phyloP scores from a whole-genome alignment of 73 alveolate species.

The Effrenium voratum region DNA sequence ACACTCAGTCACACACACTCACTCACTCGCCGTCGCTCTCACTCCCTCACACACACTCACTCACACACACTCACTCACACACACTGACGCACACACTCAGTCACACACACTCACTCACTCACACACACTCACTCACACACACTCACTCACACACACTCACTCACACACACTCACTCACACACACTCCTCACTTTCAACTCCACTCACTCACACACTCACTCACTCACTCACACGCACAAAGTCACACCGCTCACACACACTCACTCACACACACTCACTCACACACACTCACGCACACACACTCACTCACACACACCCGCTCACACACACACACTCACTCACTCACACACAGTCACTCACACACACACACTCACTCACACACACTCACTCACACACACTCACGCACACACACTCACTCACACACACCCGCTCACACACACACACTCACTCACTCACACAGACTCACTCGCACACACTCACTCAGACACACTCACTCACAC shows the following conservation, averaged over 20 bases:
- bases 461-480: too few relatives aligned
- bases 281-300: background rate
- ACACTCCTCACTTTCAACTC: background rate
- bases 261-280: background rate
- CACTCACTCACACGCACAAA: background rate
- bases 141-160: background rate
- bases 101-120: background rate
- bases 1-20: background rate
- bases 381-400: too few relatives aligned
- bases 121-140: background rate
- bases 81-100: background rate
- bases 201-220: background rate
- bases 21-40: background rate
- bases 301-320: background rate
- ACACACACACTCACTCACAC: too few relatives aligned
- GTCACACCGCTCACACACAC: background rate
- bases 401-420: too few relatives aligned
- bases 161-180: background rate
- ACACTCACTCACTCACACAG: too few relatives aligned
- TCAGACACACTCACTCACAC: too few relatives aligned
- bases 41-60: background rate
- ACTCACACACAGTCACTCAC: too few relatives aligned
- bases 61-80: background rate
- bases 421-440: too few relatives aligned
- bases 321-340: background rate